These are phyloP conservation scores for Diaporthe sp. DNA, from an alignment of 2,329 filamentous ascomycete species.

Conservation along the genomic window DNA sequence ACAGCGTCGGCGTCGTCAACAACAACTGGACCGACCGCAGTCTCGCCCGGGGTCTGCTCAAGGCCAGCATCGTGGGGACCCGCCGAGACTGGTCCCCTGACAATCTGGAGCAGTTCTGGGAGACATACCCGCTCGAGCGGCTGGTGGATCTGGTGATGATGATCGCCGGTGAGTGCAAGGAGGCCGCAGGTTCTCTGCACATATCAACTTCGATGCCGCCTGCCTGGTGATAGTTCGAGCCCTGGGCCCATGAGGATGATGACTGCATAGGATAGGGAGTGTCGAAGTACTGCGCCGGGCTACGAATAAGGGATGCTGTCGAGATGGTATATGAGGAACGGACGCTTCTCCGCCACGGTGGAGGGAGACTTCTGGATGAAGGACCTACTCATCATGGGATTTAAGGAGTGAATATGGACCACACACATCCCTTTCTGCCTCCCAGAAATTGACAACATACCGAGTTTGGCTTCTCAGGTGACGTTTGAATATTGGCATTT, in stretches of 20 bases:
- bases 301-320: too few relatives aligned
- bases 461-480: neutral
- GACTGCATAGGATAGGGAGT: neutral
- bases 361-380: neutral
- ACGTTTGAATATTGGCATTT: neutral
- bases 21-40: neutral
- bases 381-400: neutral
- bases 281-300: neutral
- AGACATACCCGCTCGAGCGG: neutral
- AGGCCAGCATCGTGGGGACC: neutral
- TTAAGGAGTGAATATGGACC: neutral
- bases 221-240: neutral
- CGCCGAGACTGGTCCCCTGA: neutral
- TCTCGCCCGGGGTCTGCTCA: neutral
- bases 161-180: neutral
- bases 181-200: too few relatives aligned
- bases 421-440: rapidly evolving
- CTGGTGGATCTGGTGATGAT: neutral
- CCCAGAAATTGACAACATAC: neutral
- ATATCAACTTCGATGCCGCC: neutral
- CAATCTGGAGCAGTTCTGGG: too few relatives aligned
- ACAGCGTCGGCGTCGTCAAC: too few relatives aligned
- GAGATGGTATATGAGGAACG: too few relatives aligned
- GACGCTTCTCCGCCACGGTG: neutral
- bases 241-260: neutral